Percentiles rank a stretch among this genome's conserved stretches.
These are phyloP conservation scores for Psilocybe azurescens DNA, from an alignment of 768 basidiomycete species.

Conservation along the genomic window DNA sequence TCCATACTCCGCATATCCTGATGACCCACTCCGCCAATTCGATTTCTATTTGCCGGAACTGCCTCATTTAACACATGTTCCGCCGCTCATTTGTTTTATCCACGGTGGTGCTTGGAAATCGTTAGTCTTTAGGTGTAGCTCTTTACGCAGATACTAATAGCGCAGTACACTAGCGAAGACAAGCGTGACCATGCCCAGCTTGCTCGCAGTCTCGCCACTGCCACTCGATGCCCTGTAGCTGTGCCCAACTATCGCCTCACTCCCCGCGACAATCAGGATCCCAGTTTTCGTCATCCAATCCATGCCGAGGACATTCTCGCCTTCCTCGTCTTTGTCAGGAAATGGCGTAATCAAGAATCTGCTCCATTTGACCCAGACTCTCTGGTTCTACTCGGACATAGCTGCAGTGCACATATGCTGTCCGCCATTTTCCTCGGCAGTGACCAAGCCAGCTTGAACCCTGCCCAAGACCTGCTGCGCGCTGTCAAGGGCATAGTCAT, in stretches of 20 bases:
- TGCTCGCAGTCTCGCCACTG: constrained; percentile 55
- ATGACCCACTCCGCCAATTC: constrained; percentile 49
- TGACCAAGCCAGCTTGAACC: constrained; percentile 48
- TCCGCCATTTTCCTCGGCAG: constrained; percentile 68
- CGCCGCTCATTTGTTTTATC: constrained; percentile 69
- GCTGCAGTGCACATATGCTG: constrained; percentile 84
- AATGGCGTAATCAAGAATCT: constrained; percentile 46
- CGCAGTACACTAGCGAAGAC: constrained; percentile 59
- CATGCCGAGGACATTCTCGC: constrained; percentile 71
- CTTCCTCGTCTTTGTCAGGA: constrained; percentile 62
- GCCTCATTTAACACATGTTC: constrained; percentile 4
- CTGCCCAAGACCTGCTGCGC: constrained; percentile 43
- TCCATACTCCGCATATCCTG: not conserved
- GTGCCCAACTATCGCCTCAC: constrained; percentile 85
- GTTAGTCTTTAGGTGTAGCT: constrained; percentile 44
- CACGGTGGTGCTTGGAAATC: constrained; percentile 87
- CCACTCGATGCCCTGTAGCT: constrained; percentile 61
- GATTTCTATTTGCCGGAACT: constrained; percentile 52
- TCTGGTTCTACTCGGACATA: constrained; percentile 76
- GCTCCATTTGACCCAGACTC: constrained; percentile 39
- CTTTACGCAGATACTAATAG: not conserved
- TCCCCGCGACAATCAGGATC: constrained; percentile 40
- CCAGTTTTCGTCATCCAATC: constrained; percentile 63
- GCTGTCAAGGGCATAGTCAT: constrained; percentile 60
- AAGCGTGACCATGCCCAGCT: constrained; percentile 63